A percentile compares a stretch with the other conserved stretches of the same genome.
Conservation (phyloP, 2,329 filamentous ascomycete species). For the Kalmusia sp. region DNA sequence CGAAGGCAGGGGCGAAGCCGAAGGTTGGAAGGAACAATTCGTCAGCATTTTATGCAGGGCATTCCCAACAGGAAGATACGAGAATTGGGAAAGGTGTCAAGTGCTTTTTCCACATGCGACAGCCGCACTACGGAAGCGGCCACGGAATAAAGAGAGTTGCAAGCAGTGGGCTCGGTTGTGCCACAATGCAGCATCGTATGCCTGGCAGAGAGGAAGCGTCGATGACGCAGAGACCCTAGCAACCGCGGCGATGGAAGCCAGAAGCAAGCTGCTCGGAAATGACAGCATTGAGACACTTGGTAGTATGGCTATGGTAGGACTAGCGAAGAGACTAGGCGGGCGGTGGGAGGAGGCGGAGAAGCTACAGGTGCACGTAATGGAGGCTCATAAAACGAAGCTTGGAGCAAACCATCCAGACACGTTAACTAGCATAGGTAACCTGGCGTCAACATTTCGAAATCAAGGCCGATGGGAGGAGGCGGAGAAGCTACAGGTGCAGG, state of each 20-base stretch:
- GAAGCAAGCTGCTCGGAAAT: slow-evolving; percentile 8
- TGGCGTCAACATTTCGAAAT: neutral
- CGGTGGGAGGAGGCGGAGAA: neutral
- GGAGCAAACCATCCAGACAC: slow-evolving; percentile 2
- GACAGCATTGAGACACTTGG: slow-evolving; percentile 6
- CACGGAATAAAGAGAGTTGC: neutral
- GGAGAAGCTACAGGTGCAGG: neutral
- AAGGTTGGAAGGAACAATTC: slow-evolving; percentile 39
- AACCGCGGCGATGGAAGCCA: neutral
- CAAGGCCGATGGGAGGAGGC: neutral
- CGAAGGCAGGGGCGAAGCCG: slow-evolving; percentile 17
- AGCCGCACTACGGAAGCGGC: slow-evolving; percentile 8
- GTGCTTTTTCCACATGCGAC: slow-evolving; percentile 40
- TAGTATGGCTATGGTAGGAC: slow-evolving; percentile 11
- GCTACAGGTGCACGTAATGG: neutral
- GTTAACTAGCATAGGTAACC: neutral
- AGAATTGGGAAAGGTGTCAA: slow-evolving; percentile 42
- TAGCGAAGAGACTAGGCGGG: neutral
- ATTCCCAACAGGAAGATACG: slow-evolving; percentile 36
- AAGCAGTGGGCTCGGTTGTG: slow-evolving; percentile 13
- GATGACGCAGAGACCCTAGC: slow-evolving; percentile 13
- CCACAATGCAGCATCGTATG: slow-evolving; percentile 17
- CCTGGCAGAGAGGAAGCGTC: slow-evolving; percentile 7
- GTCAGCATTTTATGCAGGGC: slow-evolving; percentile 31
- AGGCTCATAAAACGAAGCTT: neutral